phyloP scores from a whole-genome alignment of 2,329 filamentous ascomycete species.

The Ascochyta lentis region DNA sequence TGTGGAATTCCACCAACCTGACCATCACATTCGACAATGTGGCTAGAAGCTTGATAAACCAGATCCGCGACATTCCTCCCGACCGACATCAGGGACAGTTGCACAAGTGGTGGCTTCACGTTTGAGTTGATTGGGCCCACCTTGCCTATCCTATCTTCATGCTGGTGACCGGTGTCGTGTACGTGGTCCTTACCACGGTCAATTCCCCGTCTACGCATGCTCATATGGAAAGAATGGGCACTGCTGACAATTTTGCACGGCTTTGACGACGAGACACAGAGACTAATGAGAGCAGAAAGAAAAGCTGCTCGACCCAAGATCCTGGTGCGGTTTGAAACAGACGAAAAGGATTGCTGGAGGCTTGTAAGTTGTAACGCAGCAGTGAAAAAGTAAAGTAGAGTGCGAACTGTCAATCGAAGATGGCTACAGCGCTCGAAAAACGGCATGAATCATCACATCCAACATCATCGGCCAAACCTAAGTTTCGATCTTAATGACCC shows the following conservation, averaged over 20 bases:
- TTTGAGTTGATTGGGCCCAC: slow-evolving; percentile 7
- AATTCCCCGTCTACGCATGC: slow-evolving; percentile 4
- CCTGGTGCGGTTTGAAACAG: neutral
- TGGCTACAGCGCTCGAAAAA: no score
- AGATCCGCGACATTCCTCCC: neutral
- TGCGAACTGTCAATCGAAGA: no score
- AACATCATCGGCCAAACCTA: slow-evolving; percentile 5
- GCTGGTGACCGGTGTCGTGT: slow-evolving; percentile 1
- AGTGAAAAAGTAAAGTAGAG: no score
- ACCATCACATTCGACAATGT: slow-evolving; percentile 5
- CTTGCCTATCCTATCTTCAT: slow-evolving; percentile 5
- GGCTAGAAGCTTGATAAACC: slow-evolving; percentile 7
- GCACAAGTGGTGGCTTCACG: slow-evolving; percentile 8
- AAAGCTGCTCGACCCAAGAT: no score
- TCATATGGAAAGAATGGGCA: slow-evolving; percentile 14
- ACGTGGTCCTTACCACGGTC: slow-evolving; percentile 2
- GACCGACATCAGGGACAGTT: neutral
- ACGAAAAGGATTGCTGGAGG: neutral
- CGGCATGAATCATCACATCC: no score
- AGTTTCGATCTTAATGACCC: slow-evolving; percentile 19
- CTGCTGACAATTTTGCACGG: slow-evolving; percentile 13
- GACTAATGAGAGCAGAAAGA: neutral
- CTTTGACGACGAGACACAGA: slow-evolving; percentile 13
- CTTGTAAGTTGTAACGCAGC: neutral
- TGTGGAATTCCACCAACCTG: slow-evolving; percentile 8